phyloP scores from a whole-genome alignment of 1,139 yeast genomes.

The Scheffersomyces quercinus region DNA sequence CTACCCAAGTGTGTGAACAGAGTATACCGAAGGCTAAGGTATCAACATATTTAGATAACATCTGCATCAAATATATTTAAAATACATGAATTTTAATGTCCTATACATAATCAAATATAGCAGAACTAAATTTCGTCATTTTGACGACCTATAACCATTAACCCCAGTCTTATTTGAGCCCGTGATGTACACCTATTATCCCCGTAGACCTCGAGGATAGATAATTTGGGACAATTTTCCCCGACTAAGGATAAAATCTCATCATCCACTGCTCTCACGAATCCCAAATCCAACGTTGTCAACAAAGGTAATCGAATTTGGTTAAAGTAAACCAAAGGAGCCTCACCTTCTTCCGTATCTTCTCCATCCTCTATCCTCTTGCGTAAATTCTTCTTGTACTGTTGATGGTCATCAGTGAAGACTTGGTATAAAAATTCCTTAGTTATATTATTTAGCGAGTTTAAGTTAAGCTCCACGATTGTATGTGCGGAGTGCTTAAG shows the following conservation, averaged over 20 bases:
- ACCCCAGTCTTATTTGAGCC: constrained; percentile 52
- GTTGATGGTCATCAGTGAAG: constrained; percentile 40
- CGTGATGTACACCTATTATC: constrained; percentile 64
- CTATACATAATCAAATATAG: constrained; percentile 1
- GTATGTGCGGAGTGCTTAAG: constrained; percentile 66
- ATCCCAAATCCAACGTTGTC: constrained; percentile 70
- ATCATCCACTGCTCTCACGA: constrained; percentile 74
- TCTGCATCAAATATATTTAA: background rate
- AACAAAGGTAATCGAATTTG: constrained; percentile 48
- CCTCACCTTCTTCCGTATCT: constrained; percentile 7
- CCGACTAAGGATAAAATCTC: constrained; percentile 54
- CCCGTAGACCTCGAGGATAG: constrained; percentile 76
- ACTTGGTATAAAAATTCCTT: constrained; percentile 45
- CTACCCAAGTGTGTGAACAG: constrained; percentile 24
- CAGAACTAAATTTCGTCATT: constrained; percentile 41
- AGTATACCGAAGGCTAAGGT: background rate
- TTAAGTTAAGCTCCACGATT: constrained; percentile 65
- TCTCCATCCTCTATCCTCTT: constrained; percentile 16
- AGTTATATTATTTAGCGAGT: constrained; percentile 66
- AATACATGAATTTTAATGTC: background rate
- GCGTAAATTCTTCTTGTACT: constrained; percentile 31
- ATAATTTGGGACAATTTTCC: constrained; percentile 57
- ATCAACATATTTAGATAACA: background rate
- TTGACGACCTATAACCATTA: constrained; percentile 76
- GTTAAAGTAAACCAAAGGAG: constrained; percentile 15